phyloP scores from a whole-genome alignment of 1,284 basidiomycete species.

The Ustilago nuda region DNA sequence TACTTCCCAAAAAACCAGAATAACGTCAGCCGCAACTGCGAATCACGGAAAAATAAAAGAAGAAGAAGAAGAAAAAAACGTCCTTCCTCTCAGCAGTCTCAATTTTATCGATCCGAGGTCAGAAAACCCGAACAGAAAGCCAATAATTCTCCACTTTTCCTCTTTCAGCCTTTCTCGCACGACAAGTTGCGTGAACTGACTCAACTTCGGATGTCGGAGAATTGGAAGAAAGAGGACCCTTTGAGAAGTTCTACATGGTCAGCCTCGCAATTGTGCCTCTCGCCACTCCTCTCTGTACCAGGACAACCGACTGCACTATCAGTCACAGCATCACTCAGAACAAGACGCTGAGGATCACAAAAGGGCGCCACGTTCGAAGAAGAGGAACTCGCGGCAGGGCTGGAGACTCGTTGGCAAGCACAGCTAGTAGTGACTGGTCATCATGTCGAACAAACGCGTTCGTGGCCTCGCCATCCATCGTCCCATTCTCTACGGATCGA shows the following conservation, averaged over 20 bases:
- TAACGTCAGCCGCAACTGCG: slow-evolving; percentile 28
- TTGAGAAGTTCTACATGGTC: background rate
- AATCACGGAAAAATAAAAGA: background rate
- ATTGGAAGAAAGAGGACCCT: slow-evolving; percentile 29
- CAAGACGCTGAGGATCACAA: background rate
- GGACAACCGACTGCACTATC: background rate
- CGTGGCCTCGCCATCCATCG: slow-evolving; percentile 84
- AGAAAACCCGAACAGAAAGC: slow-evolving; percentile 10
- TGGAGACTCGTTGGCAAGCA: background rate
- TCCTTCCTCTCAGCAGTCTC: slow-evolving; percentile 5
- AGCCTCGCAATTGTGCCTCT: background rate
- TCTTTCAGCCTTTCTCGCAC: slow-evolving; percentile 22
- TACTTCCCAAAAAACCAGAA: slow-evolving; percentile 15
- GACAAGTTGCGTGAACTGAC: slow-evolving; percentile 8
- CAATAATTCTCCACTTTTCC: slow-evolving; percentile 25
- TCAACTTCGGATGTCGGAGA: slow-evolving; percentile 27
- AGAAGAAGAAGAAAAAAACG: background rate
- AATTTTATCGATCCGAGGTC: slow-evolving; percentile 17
- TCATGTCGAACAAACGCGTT: slow-evolving; percentile 50
- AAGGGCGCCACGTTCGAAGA: too few species aligned
- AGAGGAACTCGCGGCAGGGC: background rate
- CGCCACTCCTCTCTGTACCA: background rate
- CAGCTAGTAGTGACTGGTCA: background rate
- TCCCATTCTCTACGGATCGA: slow-evolving; percentile 95
- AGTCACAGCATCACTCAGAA: background rate